phyloP scores from a whole-genome alignment of 2,329 filamentous ascomycete species.

The Camptophora hylomeconis region DNA sequence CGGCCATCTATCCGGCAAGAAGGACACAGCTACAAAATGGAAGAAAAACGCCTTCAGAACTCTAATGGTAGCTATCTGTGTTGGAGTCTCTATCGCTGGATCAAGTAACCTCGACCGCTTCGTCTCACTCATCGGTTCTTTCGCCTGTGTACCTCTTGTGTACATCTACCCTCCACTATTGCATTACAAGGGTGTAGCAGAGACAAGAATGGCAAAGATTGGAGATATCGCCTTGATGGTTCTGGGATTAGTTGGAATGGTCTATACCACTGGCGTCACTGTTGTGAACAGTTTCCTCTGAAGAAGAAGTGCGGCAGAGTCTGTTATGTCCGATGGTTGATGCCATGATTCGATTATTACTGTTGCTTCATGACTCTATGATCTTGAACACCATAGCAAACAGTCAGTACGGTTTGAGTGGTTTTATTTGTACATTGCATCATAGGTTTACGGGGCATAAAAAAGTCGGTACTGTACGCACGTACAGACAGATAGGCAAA shows the following conservation, averaged over 20 bases:
- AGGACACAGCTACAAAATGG: constrained; percentile 54
- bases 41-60: constrained; percentile 59
- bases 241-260: constrained; percentile 53
- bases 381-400: no score
- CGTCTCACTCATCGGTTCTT: constrained; percentile 59
- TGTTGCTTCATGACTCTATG: no score
- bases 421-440: no score
- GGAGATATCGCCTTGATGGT: constrained; percentile 51
- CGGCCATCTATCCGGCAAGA: constrained; percentile 42
- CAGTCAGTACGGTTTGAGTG: no score
- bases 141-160: constrained; percentile 62
- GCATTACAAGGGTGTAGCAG: constrained; percentile 55
- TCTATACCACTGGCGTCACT: constrained; percentile 57
- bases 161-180: constrained; percentile 64
- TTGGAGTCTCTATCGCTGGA: constrained; percentile 48
- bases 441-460: no score
- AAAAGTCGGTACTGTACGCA: no score
- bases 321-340: no score
- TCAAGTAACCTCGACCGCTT: constrained; percentile 61
- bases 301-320: no score
- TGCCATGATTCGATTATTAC: no score
- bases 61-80: constrained; percentile 44
- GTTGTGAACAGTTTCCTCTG: constrained; percentile 22
- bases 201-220: constrained; percentile 40
- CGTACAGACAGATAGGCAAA: no score